A percentile compares a stretch with the other conserved stretches of the same genome.
Evolutionary conservation across 1,284 basidiomycete species (phyloP).

Genomic region (Fistulinella cinereoalba): DNA sequence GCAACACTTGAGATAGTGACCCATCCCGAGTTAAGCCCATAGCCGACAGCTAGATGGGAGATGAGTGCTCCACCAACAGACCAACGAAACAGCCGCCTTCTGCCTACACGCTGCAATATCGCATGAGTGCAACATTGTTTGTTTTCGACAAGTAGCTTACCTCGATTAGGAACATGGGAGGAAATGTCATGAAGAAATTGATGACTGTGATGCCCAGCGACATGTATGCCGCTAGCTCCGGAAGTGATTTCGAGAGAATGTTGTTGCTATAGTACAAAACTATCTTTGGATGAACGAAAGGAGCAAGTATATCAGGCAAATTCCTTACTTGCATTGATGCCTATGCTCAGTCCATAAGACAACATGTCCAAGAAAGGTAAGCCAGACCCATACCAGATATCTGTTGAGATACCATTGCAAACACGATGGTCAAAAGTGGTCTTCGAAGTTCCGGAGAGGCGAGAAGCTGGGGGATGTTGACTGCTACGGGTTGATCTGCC

Average conservation of each 20-base stretch:
- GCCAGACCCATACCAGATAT: constrained; percentile 54
- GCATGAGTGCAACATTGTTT: constrained; percentile 1
- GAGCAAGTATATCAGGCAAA: neutral
- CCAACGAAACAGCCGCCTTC: constrained; percentile 55
- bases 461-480: constrained; percentile 56
- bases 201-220: constrained; percentile 78
- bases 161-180: constrained; percentile 85
- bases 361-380: neutral
- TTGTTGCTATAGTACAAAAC: constrained; percentile 90
- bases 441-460: constrained; percentile 55
- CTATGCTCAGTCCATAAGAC: constrained; percentile 14
- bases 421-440: constrained; percentile 68
- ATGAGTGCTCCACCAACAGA: constrained; percentile 62
- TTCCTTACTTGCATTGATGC: constrained; percentile 56
- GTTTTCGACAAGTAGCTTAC: constrained; percentile 27
- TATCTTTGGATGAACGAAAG: constrained; percentile 40
- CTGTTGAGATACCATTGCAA: constrained; percentile 78
- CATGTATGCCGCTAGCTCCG: constrained; percentile 73
- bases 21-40: constrained; percentile 64
- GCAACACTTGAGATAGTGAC: constrained; percentile 68
- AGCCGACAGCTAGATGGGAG: constrained; percentile 68
- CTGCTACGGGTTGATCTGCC: constrained; percentile 28
- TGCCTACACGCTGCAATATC: constrained; percentile 56
- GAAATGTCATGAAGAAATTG: constrained; percentile 78
- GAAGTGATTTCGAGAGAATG: constrained; percentile 76